Percentiles rank a stretch among this genome's conserved stretches.
These are phyloP conservation scores for Mucor piriformis DNA, from an alignment of 371 early-diverging fungal species.

Conservation along the genomic window DNA sequence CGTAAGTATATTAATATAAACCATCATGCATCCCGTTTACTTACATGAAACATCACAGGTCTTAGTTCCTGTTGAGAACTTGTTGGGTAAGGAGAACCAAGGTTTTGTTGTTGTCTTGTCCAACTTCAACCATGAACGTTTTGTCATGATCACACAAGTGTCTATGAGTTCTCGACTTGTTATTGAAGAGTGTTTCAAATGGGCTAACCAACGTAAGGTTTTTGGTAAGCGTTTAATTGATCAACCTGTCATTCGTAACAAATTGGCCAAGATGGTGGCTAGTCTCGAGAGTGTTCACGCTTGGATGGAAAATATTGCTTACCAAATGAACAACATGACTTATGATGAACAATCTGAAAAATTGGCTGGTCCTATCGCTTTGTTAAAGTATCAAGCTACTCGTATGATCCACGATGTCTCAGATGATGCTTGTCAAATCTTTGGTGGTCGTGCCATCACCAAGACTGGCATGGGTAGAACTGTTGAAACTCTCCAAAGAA, in stretches of 20 bases:
- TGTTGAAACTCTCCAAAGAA: constrained; percentile 54
- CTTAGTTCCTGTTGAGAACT: constrained; percentile 69
- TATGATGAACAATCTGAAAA: constrained; percentile 59
- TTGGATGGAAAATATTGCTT: constrained; percentile 62
- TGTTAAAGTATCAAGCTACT: constrained; percentile 60
- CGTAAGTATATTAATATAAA: constrained; percentile 28
- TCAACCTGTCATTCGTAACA: constrained; percentile 72
- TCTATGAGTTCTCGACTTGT: constrained; percentile 25
- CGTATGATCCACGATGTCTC: constrained; percentile 56
- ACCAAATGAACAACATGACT: constrained; percentile 61
- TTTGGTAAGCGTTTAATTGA: constrained; percentile 82
- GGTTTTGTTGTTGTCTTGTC: constrained; percentile 64
- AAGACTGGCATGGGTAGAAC: constrained; percentile 60
- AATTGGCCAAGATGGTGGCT: constrained; percentile 70
- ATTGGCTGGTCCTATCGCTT: constrained; percentile 68
- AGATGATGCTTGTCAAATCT: constrained; percentile 69
- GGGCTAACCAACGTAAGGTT: constrained; percentile 62
- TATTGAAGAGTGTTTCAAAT: constrained; percentile 48
- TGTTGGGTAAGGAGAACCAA: constrained; percentile 72
- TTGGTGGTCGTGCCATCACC: constrained; percentile 67
- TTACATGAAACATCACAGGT: no score
- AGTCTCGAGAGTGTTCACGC: constrained; percentile 54
- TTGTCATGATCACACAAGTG: constrained; percentile 34
- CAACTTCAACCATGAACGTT: constrained; percentile 63
- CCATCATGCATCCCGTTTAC: no score